Percentiles rank a stretch among this genome's conserved stretches.
These are phyloP conservation scores for Camellia japonica DNA, from an alignment of 148 eudicot species.

Conservation along the genomic window DNA sequence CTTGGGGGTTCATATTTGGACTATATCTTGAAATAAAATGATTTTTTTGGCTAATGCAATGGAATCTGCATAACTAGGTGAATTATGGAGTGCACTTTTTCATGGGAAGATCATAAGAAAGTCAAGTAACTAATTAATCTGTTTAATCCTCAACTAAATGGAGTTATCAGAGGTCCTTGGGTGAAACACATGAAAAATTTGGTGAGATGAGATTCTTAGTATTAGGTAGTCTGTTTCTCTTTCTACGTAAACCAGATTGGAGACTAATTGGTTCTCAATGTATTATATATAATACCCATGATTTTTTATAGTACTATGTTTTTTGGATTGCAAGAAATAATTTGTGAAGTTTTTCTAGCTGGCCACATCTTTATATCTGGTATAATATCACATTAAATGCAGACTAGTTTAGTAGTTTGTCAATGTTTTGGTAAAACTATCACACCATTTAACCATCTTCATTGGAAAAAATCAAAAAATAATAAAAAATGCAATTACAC, in stretches of 20 bases:
- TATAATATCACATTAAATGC: too few species aligned
- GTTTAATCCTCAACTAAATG: background rate
- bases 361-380: too few species aligned
- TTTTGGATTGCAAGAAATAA: constrained; percentile 2
- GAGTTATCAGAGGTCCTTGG: background rate
- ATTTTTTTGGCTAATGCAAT: too few species aligned
- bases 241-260: too few species aligned
- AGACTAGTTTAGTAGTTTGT: too few species aligned
- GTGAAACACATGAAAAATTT: background rate
- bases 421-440: background rate
- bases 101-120: background rate
- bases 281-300: background rate
- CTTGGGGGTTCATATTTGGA: too few species aligned
- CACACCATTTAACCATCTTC: background rate
- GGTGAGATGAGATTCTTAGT: background rate
- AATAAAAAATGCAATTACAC: background rate
- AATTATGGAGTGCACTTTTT: background rate
- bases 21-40: too few species aligned
- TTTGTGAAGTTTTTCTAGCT: too few species aligned
- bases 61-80: background rate
- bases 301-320: background rate
- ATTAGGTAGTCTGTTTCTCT: background rate
- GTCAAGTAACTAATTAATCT: background rate
- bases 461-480: background rate
- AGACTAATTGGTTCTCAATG: background rate